Base-by-base conservation (phyloP, 208 protist genomes). In the Strigomonas culicis region DNA sequence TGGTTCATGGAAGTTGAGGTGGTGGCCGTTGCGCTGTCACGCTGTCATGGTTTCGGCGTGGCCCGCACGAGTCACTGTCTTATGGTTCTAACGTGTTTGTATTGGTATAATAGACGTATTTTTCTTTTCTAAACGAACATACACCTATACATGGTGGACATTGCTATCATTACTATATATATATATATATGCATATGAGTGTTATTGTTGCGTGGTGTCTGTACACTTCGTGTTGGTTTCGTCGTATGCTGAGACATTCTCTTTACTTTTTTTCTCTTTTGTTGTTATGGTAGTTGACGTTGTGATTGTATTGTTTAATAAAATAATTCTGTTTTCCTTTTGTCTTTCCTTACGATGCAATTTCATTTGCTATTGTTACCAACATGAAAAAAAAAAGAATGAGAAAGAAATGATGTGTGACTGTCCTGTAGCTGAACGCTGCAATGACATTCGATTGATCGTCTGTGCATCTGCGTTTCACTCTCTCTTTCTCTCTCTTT, bases 361-460 rank as follows among this genome's bases (percentile, higher is more conserved):
- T 30, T 19, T 30, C 6, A 47, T 28, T 19, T 43, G 21, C 8
- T 21, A 44, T 15, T 62, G 22, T 24, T n/a, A n/a, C 19, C 22
- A 11, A 6, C 50, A 22, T 30, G 49, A 22, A 53, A 53, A 53
- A 53, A 19, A 53, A 11, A 53, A 53, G 6, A 53, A 53, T 47
- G 36, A 41, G 36, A 41, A 41, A 19, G 46, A 51, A 19, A 6
- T 8, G 46, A 51, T 4, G n/a, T n/a, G n/a, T n/a, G n/a, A n/a
- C n/a, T n/a, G n/a, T n/a, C n/a, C n/a, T n/a, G n/a, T n/a, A n/a
- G n/a, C n/a, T n/a, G n/a, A n/a, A n/a, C n/a, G n/a, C n/a, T n/a
- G n/a, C n/a, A n/a, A n/a, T n/a, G n/a, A n/a, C n/a, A n/a, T n/a
- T n/a, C n/a, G n/a, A n/a, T n/a, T n/a, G n/a, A n/a, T n/a, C n/a